These are phyloP conservation scores for Trichoderma simmonsii DNA, from an alignment of 2,329 filamentous ascomycete genomes.

Conservation along the genomic window DNA sequence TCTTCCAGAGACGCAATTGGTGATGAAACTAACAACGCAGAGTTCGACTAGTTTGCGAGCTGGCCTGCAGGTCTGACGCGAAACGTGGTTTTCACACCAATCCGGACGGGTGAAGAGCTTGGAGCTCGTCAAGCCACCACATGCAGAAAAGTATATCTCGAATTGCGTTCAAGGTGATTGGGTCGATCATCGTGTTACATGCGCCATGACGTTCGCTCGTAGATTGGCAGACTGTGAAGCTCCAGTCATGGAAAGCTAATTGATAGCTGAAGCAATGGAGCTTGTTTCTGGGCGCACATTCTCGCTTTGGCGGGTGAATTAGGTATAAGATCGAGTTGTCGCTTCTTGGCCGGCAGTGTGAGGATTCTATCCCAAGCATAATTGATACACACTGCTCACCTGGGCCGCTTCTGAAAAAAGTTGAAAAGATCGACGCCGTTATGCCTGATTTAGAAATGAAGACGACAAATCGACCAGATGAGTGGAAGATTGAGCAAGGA, in stretches of 20 bases:
- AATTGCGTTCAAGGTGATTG: neutral
- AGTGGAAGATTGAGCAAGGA: slow-evolving; percentile 15
- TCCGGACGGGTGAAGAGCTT: neutral
- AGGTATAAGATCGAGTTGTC: neutral
- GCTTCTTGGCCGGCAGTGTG: neutral
- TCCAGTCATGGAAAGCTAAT: neutral
- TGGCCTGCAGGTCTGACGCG: neutral
- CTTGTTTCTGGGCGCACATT: neutral
- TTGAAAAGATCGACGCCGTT: neutral
- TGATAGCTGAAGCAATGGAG: neutral
- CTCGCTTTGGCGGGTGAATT: neutral
- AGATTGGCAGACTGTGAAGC: neutral
- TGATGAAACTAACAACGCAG: neutral
- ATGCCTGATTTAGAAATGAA: neutral
- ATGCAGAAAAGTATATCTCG: neutral
- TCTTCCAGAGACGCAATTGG: neutral
- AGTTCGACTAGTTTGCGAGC: slow-evolving; percentile 1
- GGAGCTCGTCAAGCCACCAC: neutral
- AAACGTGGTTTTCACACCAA: neutral
- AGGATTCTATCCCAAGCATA: neutral
- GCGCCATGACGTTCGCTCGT: neutral
- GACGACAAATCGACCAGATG: neutral
- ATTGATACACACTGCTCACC: neutral
- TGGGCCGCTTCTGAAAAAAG: neutral
- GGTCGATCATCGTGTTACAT: neutral